A percentile compares a stretch with the other conserved stretches of the same genome.
These are phyloP conservation scores for Neoboletus magnificus DNA, from an alignment of 768 basidiomycete species.

Conservation along the genomic window DNA sequence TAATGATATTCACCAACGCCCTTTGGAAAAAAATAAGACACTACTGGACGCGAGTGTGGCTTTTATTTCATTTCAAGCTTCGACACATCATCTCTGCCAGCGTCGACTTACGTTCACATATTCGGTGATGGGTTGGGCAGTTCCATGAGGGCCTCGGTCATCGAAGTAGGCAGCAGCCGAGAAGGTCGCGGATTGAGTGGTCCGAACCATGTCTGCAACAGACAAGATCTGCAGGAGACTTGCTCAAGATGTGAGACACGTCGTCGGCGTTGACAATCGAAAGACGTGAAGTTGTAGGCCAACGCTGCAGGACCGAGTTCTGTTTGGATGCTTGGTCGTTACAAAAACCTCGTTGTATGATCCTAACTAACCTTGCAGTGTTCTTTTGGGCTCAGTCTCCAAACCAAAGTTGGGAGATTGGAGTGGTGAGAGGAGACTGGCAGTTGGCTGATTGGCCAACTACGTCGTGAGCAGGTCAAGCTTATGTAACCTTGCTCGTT, in stretches of 20 bases:
- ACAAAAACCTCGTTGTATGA: no score
- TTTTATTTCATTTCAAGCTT: constrained; percentile 23
- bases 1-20: constrained; percentile 95
- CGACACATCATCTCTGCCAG: background rate
- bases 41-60: constrained; percentile 59
- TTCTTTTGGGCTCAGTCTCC: background rate
- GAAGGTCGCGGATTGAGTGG: constrained; percentile 51
- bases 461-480: background rate
- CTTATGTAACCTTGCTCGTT: constrained; percentile 18
- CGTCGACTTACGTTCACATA: constrained; percentile 59
- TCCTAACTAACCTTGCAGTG: background rate
- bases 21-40: constrained; percentile 95
- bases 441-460: no score
- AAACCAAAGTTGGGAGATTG: no score
- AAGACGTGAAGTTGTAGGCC: background rate
- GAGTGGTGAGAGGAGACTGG: background rate
- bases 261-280: background rate
- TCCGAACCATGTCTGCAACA: constrained; percentile 33
- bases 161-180: constrained; percentile 73
- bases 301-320: background rate
- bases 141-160: constrained; percentile 67
- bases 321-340: background rate
- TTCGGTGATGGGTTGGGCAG: constrained; percentile 78
- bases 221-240: background rate
- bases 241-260: background rate